Evolutionary conservation across 805 yeast species (phyloP), one percentile per base, ranked within the genome.

Genomic region (Cyberlindnera subsufficiens): DNA sequence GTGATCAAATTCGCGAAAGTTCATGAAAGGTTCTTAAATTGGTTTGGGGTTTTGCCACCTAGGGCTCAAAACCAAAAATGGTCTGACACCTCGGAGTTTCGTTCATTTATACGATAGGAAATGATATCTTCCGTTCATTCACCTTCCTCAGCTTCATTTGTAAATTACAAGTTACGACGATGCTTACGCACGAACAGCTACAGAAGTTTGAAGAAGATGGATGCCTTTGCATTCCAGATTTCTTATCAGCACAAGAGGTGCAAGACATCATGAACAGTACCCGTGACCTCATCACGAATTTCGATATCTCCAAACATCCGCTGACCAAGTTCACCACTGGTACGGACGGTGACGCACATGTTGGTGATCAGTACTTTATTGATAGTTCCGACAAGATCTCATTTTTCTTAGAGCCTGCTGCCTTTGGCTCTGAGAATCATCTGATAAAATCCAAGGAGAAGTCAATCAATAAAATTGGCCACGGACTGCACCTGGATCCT

Each of bases 381-480:
- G 70, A 75, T 19, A 81, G 89, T 2, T 71, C 86, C 0, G 85
- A 85, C 53, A 83, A 84, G 47, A 68, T 86, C 5, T 70, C 77
- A 3, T 86, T 65, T 54, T 86, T 85, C 60, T 77, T 85, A 47
- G 95, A 85, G 52, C 77, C 77, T 3, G 86, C 76, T 52, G 88
- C 91, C 0, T 75, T 84, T 49, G 76, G 77, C 49, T 58, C 51
- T 10, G 44, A 62, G 2, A 84, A 85, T n/a, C 52, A 72, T 18
- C 65, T 84, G 47, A 60, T 59, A 20, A 74, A 66, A 53, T 76
- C 82, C 9, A 69, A 79, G 46, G 72, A 73, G 25, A 63, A 60
- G 46, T 75, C 90, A 1, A 70, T 86, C 55, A 86, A 86, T 63
- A 86, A 86, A 63, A 78, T 86, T 34, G 95, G 93, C 5, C 95